phyloP scores from a whole-genome alignment of 176 grass and related monocot species.

The Stipa capillata region DNA sequence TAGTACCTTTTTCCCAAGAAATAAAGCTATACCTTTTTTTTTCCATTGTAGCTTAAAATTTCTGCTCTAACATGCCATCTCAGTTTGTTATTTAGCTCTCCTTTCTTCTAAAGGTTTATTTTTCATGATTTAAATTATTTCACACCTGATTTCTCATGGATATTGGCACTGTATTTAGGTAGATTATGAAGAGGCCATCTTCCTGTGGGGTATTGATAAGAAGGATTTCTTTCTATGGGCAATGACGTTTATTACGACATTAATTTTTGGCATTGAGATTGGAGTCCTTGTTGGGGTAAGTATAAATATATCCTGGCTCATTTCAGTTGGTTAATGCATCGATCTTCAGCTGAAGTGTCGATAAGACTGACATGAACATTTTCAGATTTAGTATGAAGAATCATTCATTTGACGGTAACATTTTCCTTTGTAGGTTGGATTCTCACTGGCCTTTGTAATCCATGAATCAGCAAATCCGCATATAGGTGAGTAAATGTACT shows the following conservation, averaged over 20 bases:
- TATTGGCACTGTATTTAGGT: slow-evolving; percentile 47
- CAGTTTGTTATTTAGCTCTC: not conserved
- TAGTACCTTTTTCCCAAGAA: not conserved
- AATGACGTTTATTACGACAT: slow-evolving; percentile 67
- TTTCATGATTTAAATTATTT: not conserved
- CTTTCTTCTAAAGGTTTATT: not conserved
- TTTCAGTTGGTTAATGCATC: not conserved
- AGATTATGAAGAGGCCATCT: slow-evolving; percentile 84
- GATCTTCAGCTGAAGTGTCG: not conserved
- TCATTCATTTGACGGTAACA: not conserved
- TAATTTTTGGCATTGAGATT: slow-evolving; percentile 91
- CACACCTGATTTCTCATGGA: not conserved
- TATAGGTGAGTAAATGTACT: slow-evolving; percentile 53
- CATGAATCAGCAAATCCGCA: slow-evolving; percentile 96
- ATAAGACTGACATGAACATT: not conserved
- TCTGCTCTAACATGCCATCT: not conserved
- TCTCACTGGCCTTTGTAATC: slow-evolving; percentile 94
- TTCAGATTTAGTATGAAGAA: not conserved
- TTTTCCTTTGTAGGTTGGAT: slow-evolving; percentile 59
- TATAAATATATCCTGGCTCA: not conserved
- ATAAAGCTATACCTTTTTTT: not conserved
- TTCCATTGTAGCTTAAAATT: not conserved
- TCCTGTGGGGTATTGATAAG: slow-evolving; percentile 89
- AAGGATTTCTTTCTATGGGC: slow-evolving; percentile 95
- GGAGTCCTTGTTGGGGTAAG: slow-evolving; percentile 91